phyloP scores from a whole-genome alignment of 495 filamentous ascomycete species.

The Penicillium egyptiacum region DNA sequence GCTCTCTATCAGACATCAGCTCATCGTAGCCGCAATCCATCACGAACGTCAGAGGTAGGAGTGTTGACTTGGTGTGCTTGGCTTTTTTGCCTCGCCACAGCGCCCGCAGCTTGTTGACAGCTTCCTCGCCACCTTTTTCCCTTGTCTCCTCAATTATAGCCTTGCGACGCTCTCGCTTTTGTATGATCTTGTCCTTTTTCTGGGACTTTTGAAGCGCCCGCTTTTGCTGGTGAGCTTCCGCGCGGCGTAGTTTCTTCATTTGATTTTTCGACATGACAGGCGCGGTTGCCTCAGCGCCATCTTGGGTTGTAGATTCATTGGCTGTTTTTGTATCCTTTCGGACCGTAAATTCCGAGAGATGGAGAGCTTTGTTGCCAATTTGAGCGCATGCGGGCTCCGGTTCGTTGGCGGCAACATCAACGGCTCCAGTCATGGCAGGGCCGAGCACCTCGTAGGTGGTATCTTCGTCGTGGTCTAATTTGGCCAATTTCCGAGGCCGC shows the following conservation, averaged over 20 bases:
- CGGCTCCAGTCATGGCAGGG: conserved; percentile 39
- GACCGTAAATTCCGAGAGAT: conserved; percentile 7
- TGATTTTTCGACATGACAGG: conserved; percentile 73
- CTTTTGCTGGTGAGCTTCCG: conserved; percentile 65
- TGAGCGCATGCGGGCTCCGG: conserved; percentile 8
- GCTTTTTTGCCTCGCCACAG: conserved; percentile 16
- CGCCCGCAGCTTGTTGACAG: conserved; percentile 32
- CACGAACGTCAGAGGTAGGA: conserved; percentile 73
- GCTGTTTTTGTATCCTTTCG: background rate
- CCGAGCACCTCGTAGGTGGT: conserved; percentile 20
- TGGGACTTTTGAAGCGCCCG: conserved; percentile 67
- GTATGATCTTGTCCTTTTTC: conserved; percentile 68
- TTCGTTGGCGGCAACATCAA: conserved; percentile 19
- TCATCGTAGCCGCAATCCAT: conserved; percentile 92
- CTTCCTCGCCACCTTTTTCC: conserved; percentile 30
- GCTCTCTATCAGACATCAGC: conserved; percentile 80
- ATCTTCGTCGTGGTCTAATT: conserved; percentile 40
- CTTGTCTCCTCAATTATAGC: conserved; percentile 37
- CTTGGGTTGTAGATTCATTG: conserved; percentile 13
- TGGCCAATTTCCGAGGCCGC: conserved; percentile 51
- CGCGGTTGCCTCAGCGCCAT: conserved; percentile 19
- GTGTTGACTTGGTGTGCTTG: conserved; percentile 39
- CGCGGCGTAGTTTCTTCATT: conserved; percentile 66
- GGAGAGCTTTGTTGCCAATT: conserved; percentile 10
- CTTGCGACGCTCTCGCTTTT: conserved; percentile 60